Evolutionary conservation across 148 eudicot genomes (phyloP).

Genomic region (Chenopodium suecicum): DNA sequence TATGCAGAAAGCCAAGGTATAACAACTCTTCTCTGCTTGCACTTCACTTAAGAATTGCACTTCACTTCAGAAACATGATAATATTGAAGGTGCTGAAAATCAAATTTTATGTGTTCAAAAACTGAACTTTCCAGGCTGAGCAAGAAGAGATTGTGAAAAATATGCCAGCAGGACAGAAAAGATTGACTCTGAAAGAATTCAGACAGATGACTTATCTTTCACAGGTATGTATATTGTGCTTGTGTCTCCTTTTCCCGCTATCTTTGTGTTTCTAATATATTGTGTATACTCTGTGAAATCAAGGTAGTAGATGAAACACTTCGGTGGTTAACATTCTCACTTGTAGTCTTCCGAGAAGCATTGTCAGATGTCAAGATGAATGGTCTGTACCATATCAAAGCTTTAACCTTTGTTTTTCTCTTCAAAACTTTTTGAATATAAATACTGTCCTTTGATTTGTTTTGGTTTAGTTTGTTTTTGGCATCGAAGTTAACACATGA

Average conservation of each 20-base stretch:
- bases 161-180: slow-evolving; percentile 57
- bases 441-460: too few relatives aligned
- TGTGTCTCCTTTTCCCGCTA: too few relatives aligned
- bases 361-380: slow-evolving; percentile 50
- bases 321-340: slow-evolving; percentile 71
- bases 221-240: slow-evolving; percentile 38
- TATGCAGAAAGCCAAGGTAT: slow-evolving; percentile 71
- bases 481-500: not conserved
- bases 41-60: not conserved
- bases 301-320: slow-evolving; percentile 94
- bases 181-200: slow-evolving; percentile 62
- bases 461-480: not conserved
- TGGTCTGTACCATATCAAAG: slow-evolving; percentile 42
- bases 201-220: slow-evolving; percentile 79
- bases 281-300: not conserved
- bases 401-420: not conserved
- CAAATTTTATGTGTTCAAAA: too few relatives aligned
- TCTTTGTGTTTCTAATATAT: not conserved
- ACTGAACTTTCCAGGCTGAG: slow-evolving; percentile 48
- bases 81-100: too few relatives aligned
- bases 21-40: not conserved
- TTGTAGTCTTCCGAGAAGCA: slow-evolving; percentile 82
- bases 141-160: slow-evolving; percentile 62
- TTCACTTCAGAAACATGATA: too few relatives aligned
- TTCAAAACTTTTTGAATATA: too few relatives aligned